These are phyloP conservation scores for Saccharomycopsis schoenii DNA, from an alignment of 805 yeast species.

Conservation along the genomic window DNA sequence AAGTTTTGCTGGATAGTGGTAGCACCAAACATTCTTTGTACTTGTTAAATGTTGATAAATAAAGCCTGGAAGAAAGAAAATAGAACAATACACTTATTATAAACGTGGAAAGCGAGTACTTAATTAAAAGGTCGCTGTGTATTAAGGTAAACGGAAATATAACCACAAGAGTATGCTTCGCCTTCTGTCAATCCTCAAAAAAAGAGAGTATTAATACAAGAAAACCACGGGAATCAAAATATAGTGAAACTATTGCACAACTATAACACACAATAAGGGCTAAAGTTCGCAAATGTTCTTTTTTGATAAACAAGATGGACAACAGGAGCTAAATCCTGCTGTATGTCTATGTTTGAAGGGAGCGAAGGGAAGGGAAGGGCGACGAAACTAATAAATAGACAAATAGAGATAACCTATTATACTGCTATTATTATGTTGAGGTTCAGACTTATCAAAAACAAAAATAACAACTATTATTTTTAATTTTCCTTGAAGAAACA, in stretches of 20 bases:
- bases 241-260: background rate
- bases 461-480: background rate
- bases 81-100: background rate
- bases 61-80: background rate
- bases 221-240: background rate
- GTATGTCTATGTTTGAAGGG: background rate
- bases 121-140: conserved; percentile 15
- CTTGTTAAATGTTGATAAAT: background rate
- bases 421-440: too few relatives aligned
- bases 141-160: background rate
- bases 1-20: conserved; percentile 1
- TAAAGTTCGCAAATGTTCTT: background rate
- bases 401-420: background rate
- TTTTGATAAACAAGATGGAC: background rate
- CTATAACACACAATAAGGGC: background rate
- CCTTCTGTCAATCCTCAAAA: too few relatives aligned
- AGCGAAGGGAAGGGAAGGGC: background rate
- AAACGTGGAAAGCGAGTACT: conserved; percentile 7
- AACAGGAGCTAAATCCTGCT: background rate
- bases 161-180: too few relatives aligned
- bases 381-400: background rate
- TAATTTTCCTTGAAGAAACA: background rate
- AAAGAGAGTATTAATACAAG: background rate
- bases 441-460: background rate
- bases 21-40: conserved; percentile 1